Base-by-base conservation (phyloP, 192 early-diverging fungal genomes). In the Backusella westeae region DNA sequence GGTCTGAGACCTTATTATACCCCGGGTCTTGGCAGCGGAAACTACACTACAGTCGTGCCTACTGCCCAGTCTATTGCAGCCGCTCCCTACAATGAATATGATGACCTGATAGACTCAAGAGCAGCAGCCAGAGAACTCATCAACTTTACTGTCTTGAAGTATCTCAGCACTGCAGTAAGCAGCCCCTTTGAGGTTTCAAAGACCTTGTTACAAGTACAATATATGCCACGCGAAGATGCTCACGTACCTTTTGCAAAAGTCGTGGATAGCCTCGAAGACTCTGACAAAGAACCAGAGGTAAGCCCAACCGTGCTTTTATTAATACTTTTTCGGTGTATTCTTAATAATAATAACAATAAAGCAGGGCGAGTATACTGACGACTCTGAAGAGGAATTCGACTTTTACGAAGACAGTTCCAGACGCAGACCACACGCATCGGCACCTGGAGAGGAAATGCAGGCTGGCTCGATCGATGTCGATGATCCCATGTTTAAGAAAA, bases 191-290 rank as follows among this genome's bases (percentile, higher is more conserved):
- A 88, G 56, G 84, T 88, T 2, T 84, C 85, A 19, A 90, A 90
- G 71, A 93, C 91, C 23, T 75, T 95, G n/a, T 73, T 93, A 44
- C 92, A 95, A 81, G 91, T 93, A 29, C 92, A 93, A 81, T 90
- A 91, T 74, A 56, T 90, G 29, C 93, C 93, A 23, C 81, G 85
- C 36, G 86, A 90, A 65, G 85, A 85, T 73, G 87, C 85, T 38
- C 78, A 84, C 42, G 72, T 67, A 9, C 17, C 67, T 21, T 39
- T 32, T 46, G 32, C 56, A 63, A 63, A 63, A 14, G 26, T 29
- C 4, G 26, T 29, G n/a, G 78, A 85, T 35, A 76, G 71, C 34
- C 74, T 77, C 63, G 80, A 76, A 3, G 21, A 67, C 7, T 63
- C 21, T 63, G 56, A 63, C 29, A 29, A 63, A n/a, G 82, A 85